Conservation (phyloP, 1,284 basidiomycete genomes). For the Rhodotorula mucilaginosa region DNA sequence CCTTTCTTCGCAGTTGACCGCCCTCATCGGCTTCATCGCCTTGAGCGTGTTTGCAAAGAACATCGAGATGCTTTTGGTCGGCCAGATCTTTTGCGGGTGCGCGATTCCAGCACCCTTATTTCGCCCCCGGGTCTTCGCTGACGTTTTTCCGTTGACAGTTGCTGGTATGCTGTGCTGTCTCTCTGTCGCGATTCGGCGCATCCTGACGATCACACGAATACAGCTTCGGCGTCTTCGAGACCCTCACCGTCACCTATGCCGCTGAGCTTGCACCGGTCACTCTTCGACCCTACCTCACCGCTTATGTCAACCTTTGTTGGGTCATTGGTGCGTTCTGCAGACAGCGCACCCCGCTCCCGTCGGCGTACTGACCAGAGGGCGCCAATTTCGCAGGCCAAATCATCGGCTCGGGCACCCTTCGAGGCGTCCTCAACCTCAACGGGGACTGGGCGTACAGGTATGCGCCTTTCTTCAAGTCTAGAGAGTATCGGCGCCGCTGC, state of each 20-base stretch:
- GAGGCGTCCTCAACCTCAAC: conserved; percentile 11
- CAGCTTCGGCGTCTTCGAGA: conserved; percentile 49
- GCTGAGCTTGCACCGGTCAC: conserved; percentile 55
- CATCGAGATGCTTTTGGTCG: conserved; percentile 49
- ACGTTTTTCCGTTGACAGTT: too few species aligned
- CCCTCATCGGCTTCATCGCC: conserved; percentile 48
- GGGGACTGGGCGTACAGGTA: conserved; percentile 44
- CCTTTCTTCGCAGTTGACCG: conserved; percentile 25
- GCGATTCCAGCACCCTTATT: too few species aligned
- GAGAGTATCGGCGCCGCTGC: too few species aligned
- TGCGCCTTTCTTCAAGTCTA: too few species aligned
- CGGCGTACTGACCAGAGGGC: neutral
- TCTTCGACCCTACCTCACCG: conserved; percentile 54
- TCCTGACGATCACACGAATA: neutral
- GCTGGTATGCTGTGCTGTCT: too few species aligned
- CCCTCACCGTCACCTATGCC: conserved; percentile 54
- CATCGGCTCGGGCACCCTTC: conserved; percentile 53
- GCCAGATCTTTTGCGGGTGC: conserved; percentile 44
- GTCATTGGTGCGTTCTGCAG: conserved; percentile 26
- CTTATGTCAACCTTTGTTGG: conserved; percentile 48
- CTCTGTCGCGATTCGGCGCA: too few species aligned
- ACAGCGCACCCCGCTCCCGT: too few species aligned
- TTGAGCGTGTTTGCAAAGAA: conserved; percentile 51
- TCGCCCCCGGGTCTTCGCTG: too few species aligned
- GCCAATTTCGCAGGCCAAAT: conserved; percentile 41